phyloP scores from a whole-genome alignment of 306 rosid genomes.

The Styphnolobium japonicum region DNA sequence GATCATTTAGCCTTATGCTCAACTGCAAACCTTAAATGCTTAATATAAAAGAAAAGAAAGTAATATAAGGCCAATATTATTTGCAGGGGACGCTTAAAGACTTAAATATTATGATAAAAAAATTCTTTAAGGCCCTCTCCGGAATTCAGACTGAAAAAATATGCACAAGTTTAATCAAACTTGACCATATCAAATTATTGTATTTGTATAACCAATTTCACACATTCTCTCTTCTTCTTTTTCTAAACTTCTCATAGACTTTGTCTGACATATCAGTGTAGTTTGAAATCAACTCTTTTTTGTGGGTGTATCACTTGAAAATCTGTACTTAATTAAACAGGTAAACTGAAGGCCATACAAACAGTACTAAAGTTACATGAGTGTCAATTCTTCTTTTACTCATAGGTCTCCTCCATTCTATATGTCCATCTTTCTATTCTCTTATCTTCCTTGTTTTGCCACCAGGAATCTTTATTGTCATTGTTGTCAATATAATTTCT shows the following conservation, averaged over 20 bases:
- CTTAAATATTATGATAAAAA: not conserved
- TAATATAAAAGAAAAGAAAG: not conserved
- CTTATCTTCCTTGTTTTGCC: not conserved
- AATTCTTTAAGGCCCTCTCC: not conserved
- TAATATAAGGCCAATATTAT: not conserved
- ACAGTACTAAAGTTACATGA: not conserved
- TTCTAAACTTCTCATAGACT: not conserved
- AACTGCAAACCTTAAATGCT: not conserved
- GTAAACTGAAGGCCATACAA: not conserved
- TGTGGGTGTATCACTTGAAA: not conserved
- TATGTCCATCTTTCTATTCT: not conserved
- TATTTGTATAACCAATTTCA: not conserved
- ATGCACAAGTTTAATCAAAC: not conserved
- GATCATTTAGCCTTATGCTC: constrained; percentile 2
- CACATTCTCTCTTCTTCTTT: not conserved
- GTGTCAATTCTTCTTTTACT: not conserved
- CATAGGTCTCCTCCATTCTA: not conserved
- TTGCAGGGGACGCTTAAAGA: not conserved
- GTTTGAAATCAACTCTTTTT: not conserved
- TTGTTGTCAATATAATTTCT: not conserved
- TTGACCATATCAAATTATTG: not conserved
- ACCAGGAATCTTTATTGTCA: not conserved
- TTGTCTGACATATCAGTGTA: not conserved
- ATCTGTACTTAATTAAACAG: not conserved
- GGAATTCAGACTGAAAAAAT: constrained; percentile 11